phyloP scores from a whole-genome alignment of 495 filamentous ascomycete species.

The Podospora conica region DNA sequence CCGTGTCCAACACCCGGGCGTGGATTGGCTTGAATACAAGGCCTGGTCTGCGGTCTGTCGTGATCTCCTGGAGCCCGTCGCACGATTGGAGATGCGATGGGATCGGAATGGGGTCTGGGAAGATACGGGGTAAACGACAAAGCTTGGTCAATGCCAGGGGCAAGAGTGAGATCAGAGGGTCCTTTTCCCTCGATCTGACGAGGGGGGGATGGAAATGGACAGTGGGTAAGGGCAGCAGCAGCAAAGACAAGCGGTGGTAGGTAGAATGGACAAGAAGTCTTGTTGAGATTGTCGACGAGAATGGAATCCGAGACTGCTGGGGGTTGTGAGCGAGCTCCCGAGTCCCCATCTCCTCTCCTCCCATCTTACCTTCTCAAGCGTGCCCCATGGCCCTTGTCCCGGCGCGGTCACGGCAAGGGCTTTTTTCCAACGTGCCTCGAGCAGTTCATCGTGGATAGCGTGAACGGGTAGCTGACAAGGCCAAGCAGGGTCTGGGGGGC shows the following conservation, averaged over 20 bases:
- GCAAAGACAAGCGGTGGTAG: slow-evolving; percentile 10
- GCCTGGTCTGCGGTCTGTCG: slow-evolving; percentile 1
- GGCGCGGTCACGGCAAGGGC: slow-evolving; percentile 5
- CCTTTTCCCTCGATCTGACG: no score
- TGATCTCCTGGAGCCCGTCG: slow-evolving; percentile 26
- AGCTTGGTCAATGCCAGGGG: background rate
- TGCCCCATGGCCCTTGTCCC: slow-evolving; percentile 1
- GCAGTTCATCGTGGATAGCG: background rate
- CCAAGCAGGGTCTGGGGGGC: background rate
- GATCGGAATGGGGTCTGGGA: slow-evolving; percentile 12
- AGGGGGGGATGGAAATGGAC: background rate
- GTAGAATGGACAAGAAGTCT: slow-evolving; percentile 16
- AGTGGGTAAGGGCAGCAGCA: slow-evolving; percentile 8
- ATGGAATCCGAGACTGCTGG: slow-evolving; percentile 16
- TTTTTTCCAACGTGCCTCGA: slow-evolving; percentile 12
- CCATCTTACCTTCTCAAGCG: background rate
- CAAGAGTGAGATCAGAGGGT: no score
- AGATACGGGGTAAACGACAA: slow-evolving; percentile 19
- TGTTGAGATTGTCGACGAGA: slow-evolving; percentile 29
- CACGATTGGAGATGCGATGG: slow-evolving; percentile 22
- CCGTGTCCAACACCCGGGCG: slow-evolving; percentile 11
- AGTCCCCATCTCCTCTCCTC: background rate
- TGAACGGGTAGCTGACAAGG: slow-evolving; percentile 10
- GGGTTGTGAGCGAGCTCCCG: background rate
- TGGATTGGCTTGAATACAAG: background rate